phyloP scores from a whole-genome alignment of 768 basidiomycete genomes.

The Rhizopogon rudus region DNA sequence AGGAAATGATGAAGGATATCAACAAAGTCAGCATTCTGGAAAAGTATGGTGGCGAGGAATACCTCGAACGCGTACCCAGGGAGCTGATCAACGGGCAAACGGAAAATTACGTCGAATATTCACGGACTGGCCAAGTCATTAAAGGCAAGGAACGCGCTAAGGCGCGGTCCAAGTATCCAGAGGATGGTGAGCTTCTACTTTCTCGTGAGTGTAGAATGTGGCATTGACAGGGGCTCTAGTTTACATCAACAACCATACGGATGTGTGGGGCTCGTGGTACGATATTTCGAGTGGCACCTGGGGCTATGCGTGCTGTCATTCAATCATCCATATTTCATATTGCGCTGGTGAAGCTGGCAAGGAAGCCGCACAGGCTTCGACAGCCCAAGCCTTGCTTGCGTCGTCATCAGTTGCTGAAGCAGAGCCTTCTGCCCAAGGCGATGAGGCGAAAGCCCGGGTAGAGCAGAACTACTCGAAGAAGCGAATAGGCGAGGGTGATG shows the following conservation, averaged over 20 bases:
- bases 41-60: conserved; percentile 93
- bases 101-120: conserved; percentile 97
- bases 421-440: conserved; percentile 26
- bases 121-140: conserved; percentile 83
- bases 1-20: conserved; percentile 84
- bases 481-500: conserved; percentile 75
- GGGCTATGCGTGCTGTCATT: conserved; percentile 97
- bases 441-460: conserved; percentile 32
- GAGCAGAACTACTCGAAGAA: conserved; percentile 77
- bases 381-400: conserved; percentile 60
- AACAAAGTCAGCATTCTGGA: conserved; percentile 86
- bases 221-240: conserved; percentile 41
- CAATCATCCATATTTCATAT: conserved; percentile 79
- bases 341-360: conserved; percentile 88
- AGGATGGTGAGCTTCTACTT: conserved; percentile 68
- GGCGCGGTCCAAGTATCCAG: conserved; percentile 88
- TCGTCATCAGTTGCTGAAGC: conserved; percentile 27
- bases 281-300: conserved; percentile 63
- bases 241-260: conserved; percentile 86
- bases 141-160: conserved; percentile 90
- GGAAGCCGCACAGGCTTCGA: conserved; percentile 71
- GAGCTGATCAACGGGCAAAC: conserved; percentile 95
- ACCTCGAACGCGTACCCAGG: conserved; percentile 83
- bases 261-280: conserved; percentile 99
- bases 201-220: not conserved